Evolutionary conservation across 139 green algal species (phyloP), one percentile per base, ranked within the genome.

Genomic region (Micractinium conductrix): DNA sequence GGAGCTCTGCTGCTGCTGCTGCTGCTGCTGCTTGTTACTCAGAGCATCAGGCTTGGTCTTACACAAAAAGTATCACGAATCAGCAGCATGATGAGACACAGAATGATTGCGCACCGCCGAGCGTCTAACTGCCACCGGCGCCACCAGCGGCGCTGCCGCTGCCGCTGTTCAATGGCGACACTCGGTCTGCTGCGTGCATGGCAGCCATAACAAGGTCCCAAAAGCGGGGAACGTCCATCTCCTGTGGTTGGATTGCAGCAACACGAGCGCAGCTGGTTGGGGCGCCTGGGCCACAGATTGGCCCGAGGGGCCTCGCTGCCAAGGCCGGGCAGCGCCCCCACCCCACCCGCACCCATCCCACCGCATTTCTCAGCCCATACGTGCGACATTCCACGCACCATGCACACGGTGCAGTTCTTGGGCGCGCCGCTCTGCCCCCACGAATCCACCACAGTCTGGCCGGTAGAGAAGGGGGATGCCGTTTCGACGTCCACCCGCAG

Each of bases 361-460:
- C 35, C 21, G 50, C 50, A 45, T 10, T 3, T 6, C 48, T 33
- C 12, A 68, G 2, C 58, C 19, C 1, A 17, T 48, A 55, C 4
- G 5, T 30, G 53, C 28, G 33, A 55, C 1, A 19, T 22, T n/a
- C 17, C 6, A 44, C 68, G 14, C 71, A 88, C 74, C 80, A 88
- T 88, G 76, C 90, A 93, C 26, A 98, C 95, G 10, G 60, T 63
- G 75, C 87, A 94, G 88, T 98, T 98, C 26, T 88, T 81, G 14
- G 87, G 84, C 58, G 28, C 33, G 4, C 63, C 76, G n/a, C 69
- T 91, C 74, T 93, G 88, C 58, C 86, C 33, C 92, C 93, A 96
- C 16, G 95, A 50, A 87, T 99, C 96, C 33, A 90, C 93, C 5
- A 99, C 92, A 1, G 96, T 98, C 88, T 98, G 95, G 0, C 96